Evolutionary conservation across 257 asterid genomes (phyloP), one percentile per base, ranked within the genome.

Genomic region (Lycium ferocissimum): DNA sequence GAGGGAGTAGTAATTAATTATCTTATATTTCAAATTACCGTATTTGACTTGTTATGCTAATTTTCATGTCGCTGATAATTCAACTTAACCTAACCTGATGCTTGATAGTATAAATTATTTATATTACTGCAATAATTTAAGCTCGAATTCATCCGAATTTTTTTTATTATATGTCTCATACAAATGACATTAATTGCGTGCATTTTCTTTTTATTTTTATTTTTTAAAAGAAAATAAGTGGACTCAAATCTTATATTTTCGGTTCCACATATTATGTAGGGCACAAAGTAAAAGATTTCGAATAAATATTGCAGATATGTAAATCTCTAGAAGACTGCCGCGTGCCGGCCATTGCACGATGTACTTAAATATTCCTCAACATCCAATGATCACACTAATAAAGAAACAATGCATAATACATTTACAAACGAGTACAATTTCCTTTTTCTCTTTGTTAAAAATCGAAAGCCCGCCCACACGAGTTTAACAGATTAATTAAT

Each of bases 321-420:
- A 13, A 0, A 26, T 76, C 4, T 78, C 7, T 14, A 78, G 20
- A 53, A 53, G 66, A 15, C 49, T 53, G 66, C 37, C 4, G 17
- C 15, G 61, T 51, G 72, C 87, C 84, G 72, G 84, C 84, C 87
- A 15, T 53, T 40, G 84, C 84, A 85, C 87, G 87, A 65, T 69
- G 49, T 54, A 53, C 66, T 75, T 22, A 22, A 3, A 53, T 76
- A 53, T 76, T 76, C 22, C 26, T 51, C 13, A 45, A 7, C 22
- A 49, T 7, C 82, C 26, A 76, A 76, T 76, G 14, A 76, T 53
- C 22, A 78, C 26, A 53, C 0, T 26, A 78, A 78, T 51, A 3
- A 78, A 78, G 5, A 73, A 75, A 26, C 5, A 63, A 78, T 78
- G 71, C 84, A 85, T 11, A 78, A 85, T 85, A 37, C 87, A 79